These are phyloP conservation scores for Melastoma malabathricum DNA, from an alignment of 345 rosid genomes.

Conservation along the genomic window DNA sequence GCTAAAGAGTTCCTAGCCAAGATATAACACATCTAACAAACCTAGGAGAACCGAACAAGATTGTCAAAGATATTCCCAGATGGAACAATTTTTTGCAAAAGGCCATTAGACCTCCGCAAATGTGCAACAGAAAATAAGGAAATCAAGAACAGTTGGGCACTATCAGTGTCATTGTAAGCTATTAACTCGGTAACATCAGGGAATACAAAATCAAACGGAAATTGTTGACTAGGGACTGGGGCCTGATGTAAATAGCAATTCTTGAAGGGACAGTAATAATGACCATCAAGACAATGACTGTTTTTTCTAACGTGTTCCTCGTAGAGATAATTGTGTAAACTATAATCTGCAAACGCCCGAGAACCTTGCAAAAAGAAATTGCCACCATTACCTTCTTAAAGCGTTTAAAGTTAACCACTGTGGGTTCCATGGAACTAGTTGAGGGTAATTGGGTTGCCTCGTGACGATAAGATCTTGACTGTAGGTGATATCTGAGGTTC, in stretches of 20 bases:
- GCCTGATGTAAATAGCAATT: too few relatives aligned
- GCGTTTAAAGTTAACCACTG: slow-evolving; percentile 55
- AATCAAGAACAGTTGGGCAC: not conserved
- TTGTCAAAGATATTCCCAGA: slow-evolving; percentile 85
- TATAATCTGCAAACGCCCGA: too few relatives aligned
- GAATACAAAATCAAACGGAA: too few relatives aligned
- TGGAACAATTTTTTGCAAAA: slow-evolving; percentile 32
- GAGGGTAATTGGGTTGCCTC: slow-evolving; percentile 22
- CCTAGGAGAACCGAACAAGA: slow-evolving; percentile 69
- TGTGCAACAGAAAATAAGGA: not conserved
- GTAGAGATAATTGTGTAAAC: too few relatives aligned
- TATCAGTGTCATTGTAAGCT: not conserved
- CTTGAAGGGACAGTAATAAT: too few relatives aligned
- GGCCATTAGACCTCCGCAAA: not conserved
- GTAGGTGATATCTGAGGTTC: slow-evolving; percentile 57
- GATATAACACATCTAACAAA: slow-evolving; percentile 5
- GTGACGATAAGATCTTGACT: slow-evolving; percentile 45
- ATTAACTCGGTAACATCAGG: too few relatives aligned
- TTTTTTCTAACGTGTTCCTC: too few relatives aligned
- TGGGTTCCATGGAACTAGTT: slow-evolving; percentile 14
- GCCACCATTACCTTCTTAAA: slow-evolving; percentile 61
- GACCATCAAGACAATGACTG: too few relatives aligned
- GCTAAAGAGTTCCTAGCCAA: too few relatives aligned
- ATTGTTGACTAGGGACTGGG: too few relatives aligned
- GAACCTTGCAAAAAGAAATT: not conserved